phyloP scores from a whole-genome alignment of 352 stramenopile species.

The Globisporangium irregulare region DNA sequence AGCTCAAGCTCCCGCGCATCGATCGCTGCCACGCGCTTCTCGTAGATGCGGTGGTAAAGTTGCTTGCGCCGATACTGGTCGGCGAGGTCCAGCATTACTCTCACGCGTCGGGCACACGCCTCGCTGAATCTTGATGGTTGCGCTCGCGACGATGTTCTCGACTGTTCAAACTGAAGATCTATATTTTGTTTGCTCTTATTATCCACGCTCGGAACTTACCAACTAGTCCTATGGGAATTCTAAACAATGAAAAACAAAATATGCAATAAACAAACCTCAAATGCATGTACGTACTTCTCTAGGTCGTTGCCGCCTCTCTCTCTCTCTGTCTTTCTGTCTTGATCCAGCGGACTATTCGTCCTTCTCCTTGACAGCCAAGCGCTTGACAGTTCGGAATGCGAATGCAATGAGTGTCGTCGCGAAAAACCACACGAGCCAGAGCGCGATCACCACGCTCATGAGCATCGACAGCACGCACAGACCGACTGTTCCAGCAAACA shows the following conservation, averaged over 20 bases:
- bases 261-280: conserved; percentile 3
- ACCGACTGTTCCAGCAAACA: conserved; percentile 34
- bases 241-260: conserved; percentile 1
- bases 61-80: conserved; percentile 47
- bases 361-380: conserved; percentile 14
- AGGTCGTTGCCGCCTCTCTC: background rate
- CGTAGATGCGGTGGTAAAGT: conserved; percentile 52
- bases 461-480: conserved; percentile 53
- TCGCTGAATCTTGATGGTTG: background rate
- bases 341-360: background rate
- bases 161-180: conserved; percentile 14
- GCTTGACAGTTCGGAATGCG: conserved; percentile 1
- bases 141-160: background rate
- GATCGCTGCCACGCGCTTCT: conserved; percentile 47
- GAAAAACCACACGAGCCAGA: conserved; percentile 68
- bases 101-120: background rate
- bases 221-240: background rate
- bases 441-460: conserved; percentile 43
- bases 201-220: background rate
- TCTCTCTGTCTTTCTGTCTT: conserved; percentile 3
- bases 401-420: conserved; percentile 35
- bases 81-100: conserved; percentile 41
- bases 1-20: conserved; percentile 39
- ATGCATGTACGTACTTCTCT: conserved; percentile 12
- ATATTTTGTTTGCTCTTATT: conserved; percentile 8